Conservation (phyloP, 768 basidiomycete species). For the Naganishia antarctica region DNA sequence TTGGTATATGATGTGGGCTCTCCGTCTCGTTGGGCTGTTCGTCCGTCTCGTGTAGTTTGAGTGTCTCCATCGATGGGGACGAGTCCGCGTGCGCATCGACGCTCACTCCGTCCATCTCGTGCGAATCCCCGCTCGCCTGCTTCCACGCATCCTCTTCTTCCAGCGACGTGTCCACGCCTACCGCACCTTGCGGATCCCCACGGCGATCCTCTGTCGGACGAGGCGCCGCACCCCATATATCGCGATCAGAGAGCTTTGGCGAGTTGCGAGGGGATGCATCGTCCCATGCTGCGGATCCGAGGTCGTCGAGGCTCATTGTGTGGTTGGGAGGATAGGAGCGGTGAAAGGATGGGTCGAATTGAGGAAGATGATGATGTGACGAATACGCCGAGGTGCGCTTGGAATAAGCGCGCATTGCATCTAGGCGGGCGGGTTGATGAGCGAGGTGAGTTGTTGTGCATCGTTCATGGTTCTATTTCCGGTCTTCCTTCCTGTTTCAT, state of each 20-base stretch:
- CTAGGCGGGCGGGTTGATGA: too few relatives aligned
- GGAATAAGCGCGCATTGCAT: neutral
- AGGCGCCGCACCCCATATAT: conserved; percentile 13
- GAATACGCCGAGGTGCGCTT: neutral
- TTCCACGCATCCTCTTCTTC: neutral
- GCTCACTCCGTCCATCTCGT: too few relatives aligned
- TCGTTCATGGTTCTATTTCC: neutral
- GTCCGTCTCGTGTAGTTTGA: too few relatives aligned
- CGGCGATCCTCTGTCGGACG: neutral
- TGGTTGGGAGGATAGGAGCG: neutral
- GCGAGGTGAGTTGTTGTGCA: too few relatives aligned
- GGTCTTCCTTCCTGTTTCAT: neutral
- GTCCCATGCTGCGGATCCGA: conserved; percentile 23
- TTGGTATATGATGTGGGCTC: too few relatives aligned
- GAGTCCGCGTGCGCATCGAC: too few relatives aligned
- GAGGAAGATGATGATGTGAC: neutral
- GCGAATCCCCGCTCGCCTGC: too few relatives aligned
- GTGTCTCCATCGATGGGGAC: too few relatives aligned
- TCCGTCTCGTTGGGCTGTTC: too few relatives aligned
- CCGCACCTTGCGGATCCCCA: neutral
- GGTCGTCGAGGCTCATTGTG: conserved; percentile 16
- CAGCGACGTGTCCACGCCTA: neutral
- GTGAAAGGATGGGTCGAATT: neutral
- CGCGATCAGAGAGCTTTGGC: conserved; percentile 4
- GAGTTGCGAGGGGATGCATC: conserved; percentile 9